phyloP scores from a whole-genome alignment of 2,329 filamentous ascomycete species.

The Chaetomium globosum region DNA sequence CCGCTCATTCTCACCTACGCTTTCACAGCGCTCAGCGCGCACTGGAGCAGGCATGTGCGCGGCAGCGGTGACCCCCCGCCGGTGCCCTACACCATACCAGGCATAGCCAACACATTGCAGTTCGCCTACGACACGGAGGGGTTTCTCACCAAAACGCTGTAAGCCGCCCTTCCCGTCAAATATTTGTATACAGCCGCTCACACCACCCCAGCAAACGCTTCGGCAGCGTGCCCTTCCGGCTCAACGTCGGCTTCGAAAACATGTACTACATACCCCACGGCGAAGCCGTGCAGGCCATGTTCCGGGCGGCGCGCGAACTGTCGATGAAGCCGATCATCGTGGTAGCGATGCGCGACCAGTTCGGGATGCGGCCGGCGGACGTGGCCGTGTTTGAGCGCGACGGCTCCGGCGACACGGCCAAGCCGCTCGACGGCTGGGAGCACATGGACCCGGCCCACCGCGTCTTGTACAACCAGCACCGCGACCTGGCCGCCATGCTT shows the following conservation, averaged over 20 bases:
- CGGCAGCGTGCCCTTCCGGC: constrained; percentile 22
- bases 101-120: constrained; percentile 26
- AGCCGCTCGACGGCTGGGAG: constrained; percentile 30
- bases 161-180: background rate
- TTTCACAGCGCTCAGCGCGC: constrained; percentile 17
- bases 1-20: constrained; percentile 27
- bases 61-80: constrained; percentile 18
- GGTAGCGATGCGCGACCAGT: constrained; percentile 27
- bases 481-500: constrained; percentile 23
- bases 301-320: constrained; percentile 26
- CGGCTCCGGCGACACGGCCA: constrained; percentile 29
- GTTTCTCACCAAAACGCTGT: constrained; percentile 24
- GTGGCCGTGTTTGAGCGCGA: constrained; percentile 26
- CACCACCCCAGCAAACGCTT: constrained; percentile 14
- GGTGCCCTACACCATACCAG: constrained; percentile 27
- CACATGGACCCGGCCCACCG: constrained; percentile 23
- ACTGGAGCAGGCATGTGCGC: constrained; percentile 9
- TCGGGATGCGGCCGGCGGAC: constrained; percentile 23
- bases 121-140: constrained; percentile 27
- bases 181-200: background rate
- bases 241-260: constrained; percentile 23
- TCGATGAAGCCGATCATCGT: constrained; percentile 29
- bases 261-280: constrained; percentile 29
- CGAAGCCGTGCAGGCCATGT: constrained; percentile 26
- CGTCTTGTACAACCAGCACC: constrained; percentile 27